A percentile compares a stretch with the other conserved stretches of the same genome.
Evolutionary conservation across 495 filamentous ascomycete genomes (phyloP).

Genomic region (Annulohypoxylon moriforme): DNA sequence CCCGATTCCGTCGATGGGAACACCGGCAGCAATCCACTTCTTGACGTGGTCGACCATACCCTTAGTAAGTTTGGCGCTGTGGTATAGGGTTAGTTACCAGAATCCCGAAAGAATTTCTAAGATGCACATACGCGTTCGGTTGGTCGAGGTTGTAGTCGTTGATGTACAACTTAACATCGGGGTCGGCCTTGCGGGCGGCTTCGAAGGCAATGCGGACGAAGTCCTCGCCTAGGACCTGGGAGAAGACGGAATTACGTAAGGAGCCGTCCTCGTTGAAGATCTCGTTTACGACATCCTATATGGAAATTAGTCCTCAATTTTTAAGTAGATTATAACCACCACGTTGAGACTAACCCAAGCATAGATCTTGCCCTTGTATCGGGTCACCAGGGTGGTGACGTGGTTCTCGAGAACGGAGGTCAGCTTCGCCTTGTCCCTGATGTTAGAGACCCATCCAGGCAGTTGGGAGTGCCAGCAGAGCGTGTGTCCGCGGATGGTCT

Average conservation of each 20-base stretch:
- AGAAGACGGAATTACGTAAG: conserved; percentile 68
- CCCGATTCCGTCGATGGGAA: conserved; percentile 80
- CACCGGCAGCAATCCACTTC: conserved; percentile 71
- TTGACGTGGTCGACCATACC: conserved; percentile 74
- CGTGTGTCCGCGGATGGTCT: conserved; percentile 72
- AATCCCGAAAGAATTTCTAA: background rate
- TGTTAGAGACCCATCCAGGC: conserved; percentile 67
- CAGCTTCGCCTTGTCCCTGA: conserved; percentile 62
- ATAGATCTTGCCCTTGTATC: conserved; percentile 72
- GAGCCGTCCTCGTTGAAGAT: conserved; percentile 73
- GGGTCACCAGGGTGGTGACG: conserved; percentile 65
- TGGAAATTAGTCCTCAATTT: conserved; percentile 4
- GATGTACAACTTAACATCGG: conserved; percentile 71
- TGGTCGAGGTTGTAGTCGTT: conserved; percentile 74
- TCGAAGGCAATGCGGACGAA: conserved; percentile 71
- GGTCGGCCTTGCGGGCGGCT: conserved; percentile 68
- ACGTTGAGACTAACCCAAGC: conserved; percentile 66
- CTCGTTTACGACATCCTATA: conserved; percentile 72
- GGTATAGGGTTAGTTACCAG: conserved; percentile 33
- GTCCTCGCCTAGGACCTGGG: conserved; percentile 66
- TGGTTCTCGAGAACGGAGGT: conserved; percentile 69
- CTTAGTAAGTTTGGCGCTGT: conserved; percentile 63
- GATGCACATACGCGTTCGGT: conserved; percentile 39
- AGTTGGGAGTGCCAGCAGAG: conserved; percentile 74
- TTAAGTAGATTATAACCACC: no score